These are phyloP conservation scores for Phascolomyces articulosus DNA, from an alignment of 371 early-diverging fungal genomes.

Conservation along the genomic window DNA sequence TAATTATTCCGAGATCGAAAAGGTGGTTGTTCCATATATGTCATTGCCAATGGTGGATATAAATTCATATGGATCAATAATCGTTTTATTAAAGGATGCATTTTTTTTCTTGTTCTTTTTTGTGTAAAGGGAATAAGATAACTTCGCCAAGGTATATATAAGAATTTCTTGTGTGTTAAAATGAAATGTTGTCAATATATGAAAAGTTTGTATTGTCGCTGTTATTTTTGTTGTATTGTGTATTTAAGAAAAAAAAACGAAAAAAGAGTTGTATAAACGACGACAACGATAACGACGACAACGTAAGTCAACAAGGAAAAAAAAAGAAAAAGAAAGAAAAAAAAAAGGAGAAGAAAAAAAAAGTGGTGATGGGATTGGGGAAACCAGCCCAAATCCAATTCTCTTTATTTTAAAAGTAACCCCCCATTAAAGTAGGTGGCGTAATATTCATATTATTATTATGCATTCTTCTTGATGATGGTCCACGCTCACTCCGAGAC, in stretches of 20 bases:
- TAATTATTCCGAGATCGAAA: background rate
- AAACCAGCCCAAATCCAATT: background rate
- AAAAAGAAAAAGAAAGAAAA: background rate
- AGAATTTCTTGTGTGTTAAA: too few species aligned
- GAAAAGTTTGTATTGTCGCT: background rate
- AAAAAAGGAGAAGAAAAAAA: background rate
- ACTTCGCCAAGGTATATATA: too few species aligned
- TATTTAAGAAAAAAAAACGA: background rate
- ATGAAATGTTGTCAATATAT: too few species aligned
- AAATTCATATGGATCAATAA: slow-evolving; percentile 14
- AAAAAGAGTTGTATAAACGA: too few species aligned
- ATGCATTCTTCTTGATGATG: slow-evolving; percentile 1
- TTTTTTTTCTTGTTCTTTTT: background rate
- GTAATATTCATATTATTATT: background rate
- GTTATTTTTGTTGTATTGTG: background rate
- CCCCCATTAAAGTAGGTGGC: background rate
- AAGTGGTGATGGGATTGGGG: background rate
- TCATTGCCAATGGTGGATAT: slow-evolving; percentile 11
- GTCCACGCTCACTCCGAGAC: slow-evolving; percentile 7
- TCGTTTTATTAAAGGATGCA: slow-evolving; percentile 11
- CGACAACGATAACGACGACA: too few species aligned
- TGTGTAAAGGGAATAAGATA: too few species aligned
- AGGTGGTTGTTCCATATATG: background rate
- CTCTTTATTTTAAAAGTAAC: slow-evolving; percentile 5
- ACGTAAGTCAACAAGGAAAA: too few species aligned